Evolutionary conservation across 495 filamentous ascomycete genomes (phyloP), one percentile per base, ranked within the genome.

Genomic region (Podospora pseudocomata): DNA sequence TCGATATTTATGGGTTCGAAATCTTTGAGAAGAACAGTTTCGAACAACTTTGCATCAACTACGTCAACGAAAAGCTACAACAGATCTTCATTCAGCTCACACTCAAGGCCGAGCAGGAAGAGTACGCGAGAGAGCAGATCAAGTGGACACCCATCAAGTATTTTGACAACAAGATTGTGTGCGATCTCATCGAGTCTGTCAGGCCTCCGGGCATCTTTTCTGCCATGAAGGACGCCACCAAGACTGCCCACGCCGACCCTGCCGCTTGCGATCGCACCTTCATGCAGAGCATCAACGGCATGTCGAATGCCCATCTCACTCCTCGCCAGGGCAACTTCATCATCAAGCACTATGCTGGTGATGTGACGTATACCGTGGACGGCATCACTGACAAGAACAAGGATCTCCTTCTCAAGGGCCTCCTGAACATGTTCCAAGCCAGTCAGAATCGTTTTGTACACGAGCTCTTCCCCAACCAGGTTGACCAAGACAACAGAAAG

Each of bases 381-480:
- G 96, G 96, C 64, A 99, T 99, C 86, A 99, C 96, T 3, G 96
- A 99, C 75, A 99, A 98, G 84, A 99, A 98, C 85, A 99, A 98
- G 84, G 96, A 99, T 73, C 92, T 95, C 75, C 84, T 99, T 61
- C 82, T 98, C 61, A 99, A 98, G 81, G 96, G 97, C 71, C 80
- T 99, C 34, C 85, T 97, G 63, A 94, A 93, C 74, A 84, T 99
- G 55, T 90, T 96, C 72, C 90, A 89, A 64, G 87, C 87, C 72
- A 96, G 92, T 76, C 83, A 85, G 63, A 99, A 98, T 80, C 76
- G 80, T 19, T 98, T 98, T 73, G 80, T 98, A 30, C 94, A 94
- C 72, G 86, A 84, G 0, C 73, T 99, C 9, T 99, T 99, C 84
- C 96, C 96, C 30, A 80, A 97, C 65, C 86, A 97, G 78, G 91